These are phyloP conservation scores for Coffea canephora DNA, from an alignment of 257 asterid species.

Conservation along the genomic window DNA sequence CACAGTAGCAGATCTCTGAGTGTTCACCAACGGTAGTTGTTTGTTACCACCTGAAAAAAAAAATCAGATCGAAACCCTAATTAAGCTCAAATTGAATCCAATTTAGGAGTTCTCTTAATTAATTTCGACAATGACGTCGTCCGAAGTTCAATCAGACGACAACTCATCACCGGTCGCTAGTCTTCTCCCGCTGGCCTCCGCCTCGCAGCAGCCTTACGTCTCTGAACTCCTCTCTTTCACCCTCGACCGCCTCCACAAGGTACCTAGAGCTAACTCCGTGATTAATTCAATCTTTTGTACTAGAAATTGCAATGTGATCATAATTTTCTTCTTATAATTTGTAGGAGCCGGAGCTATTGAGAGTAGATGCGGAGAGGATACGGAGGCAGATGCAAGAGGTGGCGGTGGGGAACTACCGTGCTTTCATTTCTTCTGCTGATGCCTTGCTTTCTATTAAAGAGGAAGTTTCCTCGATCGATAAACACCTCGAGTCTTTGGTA, in stretches of 20 bases:
- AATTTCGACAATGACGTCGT: constrained; percentile 48
- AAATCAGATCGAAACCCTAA: constrained; percentile 9
- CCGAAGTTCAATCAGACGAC: constrained; percentile 44
- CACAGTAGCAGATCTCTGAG: constrained; percentile 4
- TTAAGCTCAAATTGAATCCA: constrained; percentile 1
- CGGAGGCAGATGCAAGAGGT: constrained; percentile 99
- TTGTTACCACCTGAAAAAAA: background rate
- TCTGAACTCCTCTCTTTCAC: constrained; percentile 95
- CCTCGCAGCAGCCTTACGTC: constrained; percentile 87
- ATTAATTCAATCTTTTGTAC: background rate
- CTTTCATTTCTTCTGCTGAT: constrained; percentile 87
- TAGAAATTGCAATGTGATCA: background rate
- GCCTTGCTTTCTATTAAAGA: constrained; percentile 79
- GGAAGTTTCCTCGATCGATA: constrained; percentile 82
- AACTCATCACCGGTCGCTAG: constrained; percentile 47
- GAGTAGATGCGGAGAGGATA: constrained; percentile 95
- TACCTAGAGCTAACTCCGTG: background rate
- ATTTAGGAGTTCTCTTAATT: background rate
- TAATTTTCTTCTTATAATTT: background rate
- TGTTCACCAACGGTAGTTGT: background rate
- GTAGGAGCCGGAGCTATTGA: constrained; percentile 88
- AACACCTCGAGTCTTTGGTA: constrained; percentile 88
- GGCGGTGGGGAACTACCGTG: constrained; percentile 91
- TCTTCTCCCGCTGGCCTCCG: constrained; percentile 79
- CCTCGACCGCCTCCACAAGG: constrained; percentile 98